Conservation (phyloP, 2,329 filamentous ascomycete genomes). For the Pezicula radicicola region DNA sequence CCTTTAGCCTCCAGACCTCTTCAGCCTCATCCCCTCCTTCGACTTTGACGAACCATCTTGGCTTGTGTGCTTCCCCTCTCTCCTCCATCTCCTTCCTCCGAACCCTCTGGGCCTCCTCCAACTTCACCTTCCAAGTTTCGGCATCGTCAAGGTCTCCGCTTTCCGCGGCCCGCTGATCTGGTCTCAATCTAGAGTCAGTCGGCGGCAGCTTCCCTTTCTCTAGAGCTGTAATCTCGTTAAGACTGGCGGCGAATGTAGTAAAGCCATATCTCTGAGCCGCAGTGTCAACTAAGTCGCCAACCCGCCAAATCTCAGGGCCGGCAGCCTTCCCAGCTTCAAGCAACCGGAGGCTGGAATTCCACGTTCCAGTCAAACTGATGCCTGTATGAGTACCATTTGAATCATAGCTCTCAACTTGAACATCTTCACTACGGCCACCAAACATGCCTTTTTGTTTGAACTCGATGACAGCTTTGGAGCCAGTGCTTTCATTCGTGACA, state of each 20-base stretch:
- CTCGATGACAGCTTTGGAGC: slow-evolving; percentile 79
- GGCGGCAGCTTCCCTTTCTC: slow-evolving; percentile 73
- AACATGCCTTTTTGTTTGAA: slow-evolving; percentile 98
- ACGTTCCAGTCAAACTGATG: slow-evolving; percentile 73
- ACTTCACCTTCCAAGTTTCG: slow-evolving; percentile 74
- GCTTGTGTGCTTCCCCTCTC: slow-evolving; percentile 66
- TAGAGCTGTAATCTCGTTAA: slow-evolving; percentile 84
- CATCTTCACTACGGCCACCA: slow-evolving; percentile 88
- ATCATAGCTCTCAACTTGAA: slow-evolving; percentile 71
- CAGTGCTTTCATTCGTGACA: slow-evolving; percentile 78
- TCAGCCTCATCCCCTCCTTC: slow-evolving; percentile 54
- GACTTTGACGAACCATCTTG: slow-evolving; percentile 81
- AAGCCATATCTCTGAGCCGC: slow-evolving; percentile 81
- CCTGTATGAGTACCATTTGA: slow-evolving; percentile 62
- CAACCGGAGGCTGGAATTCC: slow-evolving; percentile 72
- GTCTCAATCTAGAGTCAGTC: slow-evolving; percentile 80
- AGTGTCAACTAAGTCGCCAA: slow-evolving; percentile 74
- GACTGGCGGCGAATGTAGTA: slow-evolving; percentile 76
- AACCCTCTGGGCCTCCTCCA: slow-evolving; percentile 82
- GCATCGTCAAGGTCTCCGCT: slow-evolving; percentile 78
- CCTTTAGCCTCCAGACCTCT: slow-evolving; percentile 73
- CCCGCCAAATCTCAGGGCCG: slow-evolving; percentile 73
- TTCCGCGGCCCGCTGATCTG: slow-evolving; percentile 85
- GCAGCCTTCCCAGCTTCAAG: slow-evolving; percentile 59
- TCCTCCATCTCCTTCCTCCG: slow-evolving; percentile 75